Evolutionary conservation across 2,329 filamentous ascomycete species (phyloP), one percentile per base, ranked within the genome.

Genomic region (Cytospora mali): DNA sequence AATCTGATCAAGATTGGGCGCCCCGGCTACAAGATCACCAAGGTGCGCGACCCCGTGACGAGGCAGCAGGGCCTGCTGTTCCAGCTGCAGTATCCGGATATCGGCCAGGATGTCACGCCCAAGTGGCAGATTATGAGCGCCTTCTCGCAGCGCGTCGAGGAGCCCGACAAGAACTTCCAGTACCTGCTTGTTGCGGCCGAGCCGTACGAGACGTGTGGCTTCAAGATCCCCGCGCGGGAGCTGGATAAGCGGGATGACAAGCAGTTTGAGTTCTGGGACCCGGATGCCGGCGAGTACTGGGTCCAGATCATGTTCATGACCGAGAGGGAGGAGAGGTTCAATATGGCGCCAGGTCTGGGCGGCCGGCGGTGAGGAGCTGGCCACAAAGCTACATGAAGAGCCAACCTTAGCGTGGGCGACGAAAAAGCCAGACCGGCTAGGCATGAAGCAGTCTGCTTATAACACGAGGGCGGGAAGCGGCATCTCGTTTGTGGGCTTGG

Each of bases 291-390:
- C 82, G 94, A 98, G 80, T 99, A 96, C 74, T 98, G 93, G 92
- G 86, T 97, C 48, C 95, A 98, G 81, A 85, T 99, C 68, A 91
- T 98, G 82, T 99, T 98, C 79, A 95, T 97, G 85, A 98, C 95
- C 46, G 95, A 99, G 81, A 87, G 95, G 67, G 95, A 98, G 78
- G 94, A 97, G 83, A 84, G 93, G 65, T 98, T 88, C 67, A 87
- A 86, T 55, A 85, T 85, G 21, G 86, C 87, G 59, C 86, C 86
- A 0, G 86, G 86, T 14, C 71, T 88, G 69, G 81, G 81, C 28
- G 79, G 79, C 2, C 73, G 81, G 71, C 74, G 77, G 69, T 84
- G 71, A 76, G 6, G 31, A 42, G 33, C 48, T 11, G 50, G 23
- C 9, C 21, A 48, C 11, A 7, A 16, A 33, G 23, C n/a, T 48